Evolutionary conservation across 1,139 yeast genomes (phyloP), one percentile per base, ranked within the genome.

Genomic region (Yamadazyma diddensiae): DNA sequence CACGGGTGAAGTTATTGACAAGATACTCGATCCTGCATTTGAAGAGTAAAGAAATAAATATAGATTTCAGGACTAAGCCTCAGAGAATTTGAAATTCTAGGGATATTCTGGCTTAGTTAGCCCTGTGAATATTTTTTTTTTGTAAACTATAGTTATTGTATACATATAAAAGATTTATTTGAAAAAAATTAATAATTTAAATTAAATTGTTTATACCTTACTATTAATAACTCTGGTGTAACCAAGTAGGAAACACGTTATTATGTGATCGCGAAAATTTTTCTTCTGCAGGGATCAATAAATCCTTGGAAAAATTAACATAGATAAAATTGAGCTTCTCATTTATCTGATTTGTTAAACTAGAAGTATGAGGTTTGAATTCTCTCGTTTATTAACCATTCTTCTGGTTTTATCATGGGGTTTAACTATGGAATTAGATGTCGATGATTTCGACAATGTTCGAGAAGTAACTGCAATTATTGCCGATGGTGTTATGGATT

Each of bases 401-500:
- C 8, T 21, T 9, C 15, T 23, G 13, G 13, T 28, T 11, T 8
- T 29, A 11, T 14, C 34, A 6, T n/a, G 23, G 22, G 29, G 24
- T 16, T 12, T 12, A 4, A 19, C 21, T 13, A 22, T 36, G 24
- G 33, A 47, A 41, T 55, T 69, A 36, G 71, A 68, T 43, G 59
- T 68, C 12, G 61, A 61, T 42, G 62, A 62, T 43, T 53, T 54
- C 26, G 58, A 67, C 29, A 59, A 59, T 33, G 53, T 69, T 35
- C 50, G 60, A 39, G 51, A 59, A 28, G 85, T 78, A n/a, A 76
- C 83, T 11, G 67, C 76, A 3, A 57, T 72, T 15, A 63, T 84
- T 11, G 76, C 76, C 7, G 55, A 69, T 20, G 94, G 94, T 41
- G 67, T 81, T 31, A 64, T 85, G 63, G 78, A 79, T 55, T 86